Evolutionary conservation across 2,329 filamentous ascomycete genomes (phyloP).

Genomic region (Coleophoma crateriformis): DNA sequence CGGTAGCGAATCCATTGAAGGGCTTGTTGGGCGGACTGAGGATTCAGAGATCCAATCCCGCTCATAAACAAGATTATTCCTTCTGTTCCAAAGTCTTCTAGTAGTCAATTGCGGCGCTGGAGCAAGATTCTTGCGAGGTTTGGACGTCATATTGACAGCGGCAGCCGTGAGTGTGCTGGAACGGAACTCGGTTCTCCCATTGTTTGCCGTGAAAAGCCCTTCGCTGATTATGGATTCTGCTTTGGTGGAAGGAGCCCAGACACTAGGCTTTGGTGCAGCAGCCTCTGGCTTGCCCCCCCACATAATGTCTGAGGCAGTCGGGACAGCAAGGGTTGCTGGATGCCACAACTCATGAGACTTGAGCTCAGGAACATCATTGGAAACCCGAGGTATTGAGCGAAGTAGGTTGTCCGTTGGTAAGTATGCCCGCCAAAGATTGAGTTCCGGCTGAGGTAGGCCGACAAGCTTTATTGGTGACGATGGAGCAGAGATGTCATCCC

Average conservation of each 20-base stretch:
- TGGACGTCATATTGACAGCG: conserved; percentile 17
- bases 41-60: conserved; percentile 28
- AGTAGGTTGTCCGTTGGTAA: conserved; percentile 9
- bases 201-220: conserved; percentile 16
- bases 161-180: conserved; percentile 15
- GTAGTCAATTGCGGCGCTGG: conserved; percentile 15
- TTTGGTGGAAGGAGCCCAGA: background rate
- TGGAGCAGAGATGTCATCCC: background rate
- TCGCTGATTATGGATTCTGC: background rate
- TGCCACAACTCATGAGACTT: conserved; percentile 13
- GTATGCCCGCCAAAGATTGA: conserved; percentile 14
- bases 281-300: conserved; percentile 3
- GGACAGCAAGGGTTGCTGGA: background rate
- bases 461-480: background rate
- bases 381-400: conserved; percentile 10
- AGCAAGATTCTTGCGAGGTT: conserved; percentile 7
- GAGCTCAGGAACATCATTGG: conserved; percentile 7
- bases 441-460: conserved; percentile 18
- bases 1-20: conserved; percentile 19
- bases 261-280: background rate
- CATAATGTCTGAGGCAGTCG: conserved; percentile 2
- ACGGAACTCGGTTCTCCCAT: conserved; percentile 11
- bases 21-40: conserved; percentile 21
- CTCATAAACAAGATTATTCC: conserved; percentile 9
- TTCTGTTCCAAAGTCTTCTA: conserved; percentile 17